phyloP scores from a whole-genome alignment of 371 early-diverging fungal genomes.

The Smittium culicis region DNA sequence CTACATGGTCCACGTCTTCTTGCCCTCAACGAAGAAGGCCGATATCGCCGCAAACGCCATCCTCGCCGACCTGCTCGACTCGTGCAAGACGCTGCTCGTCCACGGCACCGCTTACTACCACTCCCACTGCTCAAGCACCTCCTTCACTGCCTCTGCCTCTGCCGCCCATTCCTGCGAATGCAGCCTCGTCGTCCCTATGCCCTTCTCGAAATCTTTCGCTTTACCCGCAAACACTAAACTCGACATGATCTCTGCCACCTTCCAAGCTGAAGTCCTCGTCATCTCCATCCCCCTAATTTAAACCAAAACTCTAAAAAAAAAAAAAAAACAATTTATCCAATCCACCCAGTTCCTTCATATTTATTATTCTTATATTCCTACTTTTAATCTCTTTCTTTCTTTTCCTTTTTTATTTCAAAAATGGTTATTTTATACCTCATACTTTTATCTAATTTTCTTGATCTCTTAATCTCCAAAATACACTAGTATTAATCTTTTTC shows the following conservation, averaged over 20 bases:
- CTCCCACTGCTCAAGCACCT: conserved; percentile 28
- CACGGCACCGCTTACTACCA: conserved; percentile 33
- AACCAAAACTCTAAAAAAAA: no score
- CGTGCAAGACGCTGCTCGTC: conserved; percentile 16
- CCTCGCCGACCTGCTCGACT: background rate
- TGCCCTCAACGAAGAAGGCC: conserved; percentile 26
- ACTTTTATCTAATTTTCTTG: no score
- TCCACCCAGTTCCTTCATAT: no score
- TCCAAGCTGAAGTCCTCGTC: conserved; percentile 30
- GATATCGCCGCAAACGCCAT: conserved; percentile 27
- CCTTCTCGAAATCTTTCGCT: conserved; percentile 22
- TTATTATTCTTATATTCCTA: no score
- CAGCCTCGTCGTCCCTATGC: conserved; percentile 27
- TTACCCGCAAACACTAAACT: conserved; percentile 26
- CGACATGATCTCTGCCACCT: conserved; percentile 23
- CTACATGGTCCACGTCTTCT: conserved; percentile 29
- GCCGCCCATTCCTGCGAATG: conserved; percentile 29
- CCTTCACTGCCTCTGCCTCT: conserved; percentile 20
- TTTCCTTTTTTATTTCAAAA: no score
- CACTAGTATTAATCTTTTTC: no score
- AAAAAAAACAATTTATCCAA: no score
- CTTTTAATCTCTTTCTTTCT: no score
- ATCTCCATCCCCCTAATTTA: conserved; percentile 26
- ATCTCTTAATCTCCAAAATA: no score
- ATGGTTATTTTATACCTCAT: no score